Percentiles rank a stretch among this genome's conserved stretches.
These are phyloP conservation scores for Cenchrus fungigraminus DNA, from an alignment of 176 grass and related monocot species.

Conservation along the genomic window DNA sequence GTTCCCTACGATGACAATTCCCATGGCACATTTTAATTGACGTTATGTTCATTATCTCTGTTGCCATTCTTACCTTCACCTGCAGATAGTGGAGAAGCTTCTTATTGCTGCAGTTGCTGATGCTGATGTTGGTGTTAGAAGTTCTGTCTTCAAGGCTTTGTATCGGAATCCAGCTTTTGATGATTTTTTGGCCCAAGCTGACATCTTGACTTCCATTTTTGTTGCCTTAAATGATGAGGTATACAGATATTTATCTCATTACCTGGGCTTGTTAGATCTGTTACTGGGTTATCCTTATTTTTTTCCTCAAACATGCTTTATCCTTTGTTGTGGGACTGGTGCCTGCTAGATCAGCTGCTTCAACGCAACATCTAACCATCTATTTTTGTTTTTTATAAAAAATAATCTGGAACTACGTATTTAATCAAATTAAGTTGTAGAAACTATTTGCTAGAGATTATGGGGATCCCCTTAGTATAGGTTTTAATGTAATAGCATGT, in stretches of 20 bases:
- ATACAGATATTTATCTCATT: slow-evolving; percentile 36
- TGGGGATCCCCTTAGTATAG: not conserved
- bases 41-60: slow-evolving; percentile 29
- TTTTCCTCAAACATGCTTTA: not conserved
- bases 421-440: not conserved
- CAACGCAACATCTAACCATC: not conserved
- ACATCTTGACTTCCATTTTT: slow-evolving; percentile 97
- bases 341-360: slow-evolving; percentile 9
- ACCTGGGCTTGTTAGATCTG: slow-evolving; percentile 12
- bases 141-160: slow-evolving; percentile 81
- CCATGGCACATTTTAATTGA: slow-evolving; percentile 15
- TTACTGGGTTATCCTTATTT: slow-evolving; percentile 12
- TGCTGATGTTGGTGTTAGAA: slow-evolving; percentile 88
- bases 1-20: not conserved
- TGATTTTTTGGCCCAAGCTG: slow-evolving; percentile 94
- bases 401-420: too few species aligned
- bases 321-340: slow-evolving; percentile 4
- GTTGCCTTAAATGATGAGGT: slow-evolving; percentile 98
- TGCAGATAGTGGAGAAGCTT: slow-evolving; percentile 97
- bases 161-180: slow-evolving; percentile 74
- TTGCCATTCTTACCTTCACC: slow-evolving; percentile 35
- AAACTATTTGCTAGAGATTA: not conserved
- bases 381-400: slow-evolving; percentile 1
- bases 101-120: slow-evolving; percentile 94
- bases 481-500: not conserved